Evolutionary conservation across 176 grass and related monocot species (phyloP).

Genomic region (Hsuehochloa calcarea): DNA sequence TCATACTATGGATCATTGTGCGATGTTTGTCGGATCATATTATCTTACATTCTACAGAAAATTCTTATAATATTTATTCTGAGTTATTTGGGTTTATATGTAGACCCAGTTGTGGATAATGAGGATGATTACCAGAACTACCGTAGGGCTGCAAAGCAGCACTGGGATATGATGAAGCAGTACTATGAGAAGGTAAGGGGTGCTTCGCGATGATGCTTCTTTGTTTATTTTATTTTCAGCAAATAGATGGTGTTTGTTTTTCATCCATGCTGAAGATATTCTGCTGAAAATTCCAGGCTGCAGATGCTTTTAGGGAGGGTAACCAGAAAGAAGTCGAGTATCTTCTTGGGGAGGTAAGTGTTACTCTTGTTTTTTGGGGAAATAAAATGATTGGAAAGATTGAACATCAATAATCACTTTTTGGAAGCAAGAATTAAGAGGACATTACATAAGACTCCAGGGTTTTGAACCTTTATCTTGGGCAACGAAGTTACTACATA

Average conservation of each 20-base stretch:
- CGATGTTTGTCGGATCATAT: background rate
- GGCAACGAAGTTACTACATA: background rate
- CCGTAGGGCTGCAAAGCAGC: constrained; percentile 64
- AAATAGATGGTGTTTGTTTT: constrained; percentile 4
- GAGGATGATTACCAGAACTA: constrained; percentile 78
- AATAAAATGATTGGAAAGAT: background rate
- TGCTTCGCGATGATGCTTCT: background rate
- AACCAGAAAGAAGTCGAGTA: constrained; percentile 55
- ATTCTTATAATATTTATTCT: constrained; percentile 22
- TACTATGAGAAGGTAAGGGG: constrained; percentile 81
- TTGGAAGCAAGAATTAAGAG: constrained; percentile 8
- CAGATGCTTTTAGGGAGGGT: constrained; percentile 69
- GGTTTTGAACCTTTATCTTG: constrained; percentile 8
- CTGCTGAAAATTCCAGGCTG: constrained; percentile 65
- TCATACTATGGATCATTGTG: background rate
- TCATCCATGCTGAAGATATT: constrained; percentile 18
- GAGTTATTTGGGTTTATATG: constrained; percentile 22
- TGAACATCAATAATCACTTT: constrained; percentile 17
- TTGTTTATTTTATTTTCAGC: constrained; percentile 17
- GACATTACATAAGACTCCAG: background rate
- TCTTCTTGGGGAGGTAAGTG: constrained; percentile 66
- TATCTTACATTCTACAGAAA: background rate
- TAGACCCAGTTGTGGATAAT: constrained; percentile 40
- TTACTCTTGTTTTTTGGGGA: background rate
- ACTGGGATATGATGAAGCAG: constrained; percentile 88